A percentile compares a stretch with the other conserved stretches of the same genome.
Conservation (phyloP, 768 basidiomycete genomes). For the Daedaleopsis sinensis region DNA sequence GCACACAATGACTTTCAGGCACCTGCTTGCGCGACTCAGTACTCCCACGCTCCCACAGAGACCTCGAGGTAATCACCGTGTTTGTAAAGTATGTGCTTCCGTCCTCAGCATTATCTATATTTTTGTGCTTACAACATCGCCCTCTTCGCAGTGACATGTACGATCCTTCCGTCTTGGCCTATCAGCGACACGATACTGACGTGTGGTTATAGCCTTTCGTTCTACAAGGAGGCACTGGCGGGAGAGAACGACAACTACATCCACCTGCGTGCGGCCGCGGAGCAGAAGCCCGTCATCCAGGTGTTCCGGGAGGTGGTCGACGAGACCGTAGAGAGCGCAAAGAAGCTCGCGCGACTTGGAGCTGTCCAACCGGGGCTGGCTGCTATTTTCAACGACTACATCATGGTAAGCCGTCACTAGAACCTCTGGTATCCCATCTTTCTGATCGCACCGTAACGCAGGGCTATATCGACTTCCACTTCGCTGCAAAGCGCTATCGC, state of each 20-base stretch:
- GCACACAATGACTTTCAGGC: background rate
- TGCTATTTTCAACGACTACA: background rate
- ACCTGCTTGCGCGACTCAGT: background rate
- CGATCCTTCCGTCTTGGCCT: background rate
- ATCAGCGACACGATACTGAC: background rate
- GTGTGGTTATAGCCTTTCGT: conserved; percentile 7
- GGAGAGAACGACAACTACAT: conserved; percentile 16
- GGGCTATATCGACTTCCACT: conserved; percentile 7
- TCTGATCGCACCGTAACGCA: background rate
- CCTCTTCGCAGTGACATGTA: conserved; percentile 1
- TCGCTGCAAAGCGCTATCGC: conserved; percentile 5
- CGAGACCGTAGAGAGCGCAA: conserved; percentile 26
- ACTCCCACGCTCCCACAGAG: conserved; percentile 8
- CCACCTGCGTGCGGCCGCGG: conserved; percentile 4
- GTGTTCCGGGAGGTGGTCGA: background rate
- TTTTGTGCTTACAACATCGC: too few relatives aligned
- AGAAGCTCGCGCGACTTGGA: background rate
- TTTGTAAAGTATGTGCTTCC: conserved; percentile 37
- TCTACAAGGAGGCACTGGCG: conserved; percentile 17
- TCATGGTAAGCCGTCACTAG: background rate
- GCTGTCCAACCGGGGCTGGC: background rate
- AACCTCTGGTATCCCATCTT: background rate
- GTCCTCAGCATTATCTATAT: too few relatives aligned
- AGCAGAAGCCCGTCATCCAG: background rate
- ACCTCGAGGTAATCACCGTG: conserved; percentile 36